A percentile compares a stretch with the other conserved stretches of the same genome.
These are phyloP conservation scores for Leishmania lainsoni DNA, from an alignment of 208 protist species.

Conservation along the genomic window DNA sequence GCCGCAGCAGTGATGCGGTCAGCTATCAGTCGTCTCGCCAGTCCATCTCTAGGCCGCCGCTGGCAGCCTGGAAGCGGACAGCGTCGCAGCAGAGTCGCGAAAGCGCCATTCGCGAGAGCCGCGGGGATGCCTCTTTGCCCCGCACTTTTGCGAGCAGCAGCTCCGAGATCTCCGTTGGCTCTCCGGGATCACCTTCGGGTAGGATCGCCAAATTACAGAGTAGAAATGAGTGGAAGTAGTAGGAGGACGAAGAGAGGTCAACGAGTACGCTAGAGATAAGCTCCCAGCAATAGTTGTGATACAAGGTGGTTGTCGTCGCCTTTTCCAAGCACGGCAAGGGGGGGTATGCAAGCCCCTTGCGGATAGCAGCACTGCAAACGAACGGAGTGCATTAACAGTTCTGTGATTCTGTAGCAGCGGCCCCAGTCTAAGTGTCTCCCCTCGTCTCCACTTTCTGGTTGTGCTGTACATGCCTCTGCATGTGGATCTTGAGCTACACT, in stretches of 20 bases:
- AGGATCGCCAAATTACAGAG: constrained; percentile 35
- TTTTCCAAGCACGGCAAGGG: background rate
- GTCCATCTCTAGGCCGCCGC: constrained; percentile 53
- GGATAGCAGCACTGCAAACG: background rate
- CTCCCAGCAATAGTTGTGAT: background rate
- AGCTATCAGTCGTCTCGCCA: constrained; percentile 45
- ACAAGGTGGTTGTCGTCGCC: background rate
- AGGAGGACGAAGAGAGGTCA: background rate
- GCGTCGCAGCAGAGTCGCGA: constrained; percentile 50
- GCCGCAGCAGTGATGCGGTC: constrained; percentile 28
- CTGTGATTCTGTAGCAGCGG: background rate
- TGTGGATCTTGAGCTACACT: too few species aligned
- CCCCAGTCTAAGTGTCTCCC: background rate
- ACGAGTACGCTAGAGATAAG: background rate
- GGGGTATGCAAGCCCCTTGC: too few species aligned
- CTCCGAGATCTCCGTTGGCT: constrained; percentile 32
- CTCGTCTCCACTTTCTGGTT: background rate
- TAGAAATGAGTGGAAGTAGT: constrained; percentile 23
- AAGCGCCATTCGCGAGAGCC: constrained; percentile 35
- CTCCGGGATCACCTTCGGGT: constrained; percentile 21
- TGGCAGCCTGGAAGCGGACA: constrained; percentile 57
- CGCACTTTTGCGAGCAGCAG: constrained; percentile 24
- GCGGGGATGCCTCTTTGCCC: constrained; percentile 23
- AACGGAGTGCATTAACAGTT: background rate
- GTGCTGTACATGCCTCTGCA: background rate